Conservation (phyloP, 495 filamentous ascomycete genomes). For the Hypoxylon trugodes region DNA sequence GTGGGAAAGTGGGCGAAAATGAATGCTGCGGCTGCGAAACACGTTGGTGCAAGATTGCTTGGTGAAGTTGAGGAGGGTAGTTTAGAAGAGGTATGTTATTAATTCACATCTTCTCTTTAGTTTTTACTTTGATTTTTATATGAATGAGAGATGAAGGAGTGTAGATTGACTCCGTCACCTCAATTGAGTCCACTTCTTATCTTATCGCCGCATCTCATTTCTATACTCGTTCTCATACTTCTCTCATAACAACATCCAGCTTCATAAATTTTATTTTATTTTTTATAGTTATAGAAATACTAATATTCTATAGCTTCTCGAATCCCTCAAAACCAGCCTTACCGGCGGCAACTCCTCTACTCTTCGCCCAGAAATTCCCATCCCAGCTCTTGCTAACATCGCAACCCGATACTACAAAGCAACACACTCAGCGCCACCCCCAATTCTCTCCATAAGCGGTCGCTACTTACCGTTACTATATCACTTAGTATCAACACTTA, state of each 20-base stretch:
- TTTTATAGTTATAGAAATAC: background rate
- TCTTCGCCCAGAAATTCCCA: slow-evolving; percentile 47
- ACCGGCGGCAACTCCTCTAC: slow-evolving; percentile 13
- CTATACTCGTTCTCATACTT: background rate
- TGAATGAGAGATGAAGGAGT: background rate
- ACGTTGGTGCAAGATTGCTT: slow-evolving; percentile 69
- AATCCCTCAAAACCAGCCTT: slow-evolving; percentile 56
- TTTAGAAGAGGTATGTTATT: slow-evolving; percentile 73
- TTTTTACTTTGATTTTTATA: background rate
- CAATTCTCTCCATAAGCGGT: slow-evolving; percentile 54
- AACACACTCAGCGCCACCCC: slow-evolving; percentile 43
- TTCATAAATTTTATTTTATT: background rate
- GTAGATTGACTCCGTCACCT: slow-evolving; percentile 6
- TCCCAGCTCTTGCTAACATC: slow-evolving; percentile 53
- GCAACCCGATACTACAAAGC: slow-evolving; percentile 49
- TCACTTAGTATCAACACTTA: slow-evolving; percentile 64
- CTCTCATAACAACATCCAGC: background rate
- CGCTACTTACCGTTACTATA: slow-evolving; percentile 74
- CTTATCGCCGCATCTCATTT: slow-evolving; percentile 34
- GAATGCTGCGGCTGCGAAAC: slow-evolving; percentile 33
- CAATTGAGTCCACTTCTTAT: slow-evolving; percentile 34
- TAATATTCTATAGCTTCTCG: slow-evolving; percentile 47
- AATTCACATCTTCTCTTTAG: background rate
- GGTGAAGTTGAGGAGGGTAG: slow-evolving; percentile 69
- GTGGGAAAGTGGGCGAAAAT: slow-evolving; percentile 23